Evolutionary conservation across 73 alveolate species (phyloP).

Genomic region (Symbiodinium pilosum): DNA sequence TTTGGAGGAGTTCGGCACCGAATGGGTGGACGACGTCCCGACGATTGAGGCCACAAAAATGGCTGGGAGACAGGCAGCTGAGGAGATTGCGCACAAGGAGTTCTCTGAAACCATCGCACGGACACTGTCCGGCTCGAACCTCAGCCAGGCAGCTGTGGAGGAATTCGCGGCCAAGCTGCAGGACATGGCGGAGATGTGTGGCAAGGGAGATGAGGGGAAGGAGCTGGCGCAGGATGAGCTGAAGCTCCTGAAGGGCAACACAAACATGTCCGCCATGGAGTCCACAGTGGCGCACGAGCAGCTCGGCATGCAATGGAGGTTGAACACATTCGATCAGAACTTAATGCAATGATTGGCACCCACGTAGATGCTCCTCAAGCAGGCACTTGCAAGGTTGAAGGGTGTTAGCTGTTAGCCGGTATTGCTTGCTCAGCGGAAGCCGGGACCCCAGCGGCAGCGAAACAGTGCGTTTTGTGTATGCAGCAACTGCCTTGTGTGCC

Average conservation of each 20-base stretch:
- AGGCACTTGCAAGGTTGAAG: no score
- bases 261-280: not conserved
- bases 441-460: no score
- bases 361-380: no score
- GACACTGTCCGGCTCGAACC: not conserved
- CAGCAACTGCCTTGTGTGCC: no score
- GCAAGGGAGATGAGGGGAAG: not conserved
- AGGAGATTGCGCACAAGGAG: conserved; percentile 34
- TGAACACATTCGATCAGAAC: no score
- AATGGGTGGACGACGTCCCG: not conserved
- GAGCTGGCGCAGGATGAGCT: conserved; percentile 18
- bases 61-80: conserved; percentile 9
- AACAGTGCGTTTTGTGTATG: no score
- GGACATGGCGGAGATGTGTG: conserved; percentile 29
- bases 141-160: not conserved
- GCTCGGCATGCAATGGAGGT: no score
- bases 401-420: no score
- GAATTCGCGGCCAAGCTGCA: not conserved
- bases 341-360: no score
- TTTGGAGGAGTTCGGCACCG: not conserved
- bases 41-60: not conserved
- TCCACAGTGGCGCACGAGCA: conserved; percentile 15
- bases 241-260: not conserved
- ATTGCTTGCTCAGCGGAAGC: no score
- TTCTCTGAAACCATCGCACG: not conserved